These are phyloP conservation scores for Zygotorulaspora chibaensis DNA, from an alignment of 805 yeast genomes.

Conservation along the genomic window DNA sequence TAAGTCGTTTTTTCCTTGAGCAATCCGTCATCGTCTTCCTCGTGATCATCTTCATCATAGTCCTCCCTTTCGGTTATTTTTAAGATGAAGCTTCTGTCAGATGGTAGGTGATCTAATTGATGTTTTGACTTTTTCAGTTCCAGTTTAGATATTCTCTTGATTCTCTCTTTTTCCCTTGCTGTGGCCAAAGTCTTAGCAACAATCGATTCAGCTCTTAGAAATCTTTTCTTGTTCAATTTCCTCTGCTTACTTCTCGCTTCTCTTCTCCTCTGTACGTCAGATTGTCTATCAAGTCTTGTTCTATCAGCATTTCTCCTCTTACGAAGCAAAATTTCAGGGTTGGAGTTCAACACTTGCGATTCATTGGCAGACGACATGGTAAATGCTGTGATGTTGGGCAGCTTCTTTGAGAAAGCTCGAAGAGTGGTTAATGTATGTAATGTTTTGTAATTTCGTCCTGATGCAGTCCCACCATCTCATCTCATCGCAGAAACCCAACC, in stretches of 20 bases:
- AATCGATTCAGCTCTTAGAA: constrained; percentile 69
- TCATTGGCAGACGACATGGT: constrained; percentile 2
- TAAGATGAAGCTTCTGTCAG: constrained; percentile 34
- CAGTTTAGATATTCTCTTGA: constrained; percentile 55
- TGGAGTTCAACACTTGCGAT: constrained; percentile 22
- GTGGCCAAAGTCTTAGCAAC: constrained; percentile 63
- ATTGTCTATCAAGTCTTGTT: constrained; percentile 68
- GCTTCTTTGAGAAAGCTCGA: too few species aligned
- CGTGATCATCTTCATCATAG: constrained; percentile 15
- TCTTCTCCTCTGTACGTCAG: constrained; percentile 50
- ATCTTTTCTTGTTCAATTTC: constrained; percentile 45
- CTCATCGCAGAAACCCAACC: constrained; percentile 10
- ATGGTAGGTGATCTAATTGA: constrained; percentile 25
- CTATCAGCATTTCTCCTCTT: constrained; percentile 78
- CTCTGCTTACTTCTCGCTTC: constrained; percentile 44
- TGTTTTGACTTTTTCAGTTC: constrained; percentile 39
- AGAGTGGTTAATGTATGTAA: too few species aligned
- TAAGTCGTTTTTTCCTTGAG: constrained; percentile 35
- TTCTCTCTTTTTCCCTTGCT: constrained; percentile 63
- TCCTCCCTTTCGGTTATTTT: constrained; percentile 28
- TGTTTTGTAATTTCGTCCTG: not conserved
- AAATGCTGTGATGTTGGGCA: not conserved
- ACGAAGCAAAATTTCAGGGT: constrained; percentile 71
- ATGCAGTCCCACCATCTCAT: constrained; percentile 14
- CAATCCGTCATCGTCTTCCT: constrained; percentile 28